Evolutionary conservation across 2,329 filamentous ascomycete species (phyloP).

Genomic region (Aspergillus chevalieri): DNA sequence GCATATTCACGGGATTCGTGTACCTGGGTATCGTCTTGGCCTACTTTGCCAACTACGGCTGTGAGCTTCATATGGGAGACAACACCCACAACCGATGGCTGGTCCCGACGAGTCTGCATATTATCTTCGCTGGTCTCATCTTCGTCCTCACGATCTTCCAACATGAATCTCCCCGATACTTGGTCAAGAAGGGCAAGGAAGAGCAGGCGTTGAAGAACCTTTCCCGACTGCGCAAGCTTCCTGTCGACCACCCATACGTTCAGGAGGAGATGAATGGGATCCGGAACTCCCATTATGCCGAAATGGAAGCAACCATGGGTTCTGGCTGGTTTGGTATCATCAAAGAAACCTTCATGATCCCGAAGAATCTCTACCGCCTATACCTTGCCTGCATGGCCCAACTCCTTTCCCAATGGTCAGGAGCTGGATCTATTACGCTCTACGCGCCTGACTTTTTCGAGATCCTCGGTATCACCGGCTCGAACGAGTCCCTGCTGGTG

Average conservation of each 20-base stretch:
- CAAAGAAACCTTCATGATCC: slow-evolving; percentile 62
- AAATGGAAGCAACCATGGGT: slow-evolving; percentile 65
- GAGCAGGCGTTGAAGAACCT: slow-evolving; percentile 46
- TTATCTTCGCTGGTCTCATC: slow-evolving; percentile 71
- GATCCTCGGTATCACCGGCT: slow-evolving; percentile 63
- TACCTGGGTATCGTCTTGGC: slow-evolving; percentile 73
- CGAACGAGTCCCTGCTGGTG: slow-evolving; percentile 63
- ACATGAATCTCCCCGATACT: slow-evolving; percentile 64
- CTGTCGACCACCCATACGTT: slow-evolving; percentile 56
- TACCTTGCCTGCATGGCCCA: slow-evolving; percentile 64
- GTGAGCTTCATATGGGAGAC: slow-evolving; percentile 46
- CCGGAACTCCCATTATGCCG: slow-evolving; percentile 59
- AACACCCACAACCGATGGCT: slow-evolving; percentile 44
- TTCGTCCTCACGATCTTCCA: slow-evolving; percentile 63
- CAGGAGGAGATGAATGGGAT: slow-evolving; percentile 59
- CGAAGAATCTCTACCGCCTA: slow-evolving; percentile 65
- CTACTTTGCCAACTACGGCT: slow-evolving; percentile 68
- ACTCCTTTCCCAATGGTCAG: slow-evolving; percentile 68
- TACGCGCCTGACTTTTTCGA: slow-evolving; percentile 70
- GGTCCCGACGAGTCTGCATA: slow-evolving; percentile 67
- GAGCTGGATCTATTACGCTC: slow-evolving; percentile 67
- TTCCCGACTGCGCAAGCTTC: slow-evolving; percentile 51
- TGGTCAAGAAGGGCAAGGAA: slow-evolving; percentile 58
- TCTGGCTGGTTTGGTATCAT: slow-evolving; percentile 59
- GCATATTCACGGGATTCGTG: slow-evolving; percentile 63